Evolutionary conservation across 257 asterid species (phyloP), one percentile per base, ranked within the genome.

Genomic region (Gentiana macrophylla): DNA sequence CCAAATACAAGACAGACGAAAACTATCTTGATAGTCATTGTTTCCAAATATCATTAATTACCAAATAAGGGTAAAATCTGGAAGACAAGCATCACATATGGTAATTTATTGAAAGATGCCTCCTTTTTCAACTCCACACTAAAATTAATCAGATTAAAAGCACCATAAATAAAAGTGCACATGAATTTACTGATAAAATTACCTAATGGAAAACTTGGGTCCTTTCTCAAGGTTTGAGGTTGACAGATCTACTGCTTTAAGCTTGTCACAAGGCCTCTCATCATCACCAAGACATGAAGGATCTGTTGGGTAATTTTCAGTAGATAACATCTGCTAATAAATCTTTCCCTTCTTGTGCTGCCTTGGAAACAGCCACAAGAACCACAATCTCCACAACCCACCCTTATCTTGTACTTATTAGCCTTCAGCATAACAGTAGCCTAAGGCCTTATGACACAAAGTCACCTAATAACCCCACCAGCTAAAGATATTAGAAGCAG

Each of bases 251-350:
- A 73, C 76, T 59, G 55, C 57, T 47, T 59, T 67, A 57, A 66
- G 69, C 69, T 74, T 62, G 75, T 62, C 78, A 72, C 71, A 66
- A 77, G 63, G 67, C 69, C 61, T 77, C 50, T 79, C 91, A 75
- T 79, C 72, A 74, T 73, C 80, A 50, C 65, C 52, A 68, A 79
- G 56, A 69, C 72, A 69, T 51, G 64, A 52, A 76, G 72, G 89
- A 89, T 81, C 95, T 83, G 80, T 79, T 76, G 87, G 94, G 71
- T 84, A 84, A 77, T 82, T 79, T 80, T 80, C 96, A 90, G 70
- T 75, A 89, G 95, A 84, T 86, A 84, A 84, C 96, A 87, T 87
- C 95, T 90, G 98, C 84, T 73, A 72, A 74, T 71, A 70, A 61
- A 62, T 74, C 74, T 86, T 78, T 67, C 73, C 75, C 77, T 72